phyloP scores from a whole-genome alignment of 768 basidiomycete genomes.

The Tricholoma saponaceum region DNA sequence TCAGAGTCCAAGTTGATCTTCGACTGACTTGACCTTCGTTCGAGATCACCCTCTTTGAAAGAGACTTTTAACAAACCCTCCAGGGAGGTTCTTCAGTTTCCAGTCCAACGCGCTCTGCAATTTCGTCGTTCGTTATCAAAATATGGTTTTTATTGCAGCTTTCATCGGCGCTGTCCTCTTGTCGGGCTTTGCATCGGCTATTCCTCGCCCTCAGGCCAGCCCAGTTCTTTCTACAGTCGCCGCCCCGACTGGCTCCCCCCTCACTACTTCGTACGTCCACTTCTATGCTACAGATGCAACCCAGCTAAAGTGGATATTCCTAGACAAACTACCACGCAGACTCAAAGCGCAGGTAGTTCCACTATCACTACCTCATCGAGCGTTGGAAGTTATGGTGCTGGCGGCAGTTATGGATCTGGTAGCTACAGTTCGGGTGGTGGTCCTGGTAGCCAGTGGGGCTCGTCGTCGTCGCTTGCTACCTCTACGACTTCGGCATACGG shows the following conservation, averaged over 20 bases:
- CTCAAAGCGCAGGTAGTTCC: constrained; percentile 12
- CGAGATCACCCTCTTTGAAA: constrained; percentile 73
- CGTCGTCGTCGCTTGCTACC: constrained; percentile 11
- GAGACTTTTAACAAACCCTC: constrained; percentile 55
- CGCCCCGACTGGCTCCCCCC: constrained; percentile 26
- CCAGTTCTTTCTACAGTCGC: constrained; percentile 37
- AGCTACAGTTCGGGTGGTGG: background rate
- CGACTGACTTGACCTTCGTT: constrained; percentile 55
- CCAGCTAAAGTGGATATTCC: background rate
- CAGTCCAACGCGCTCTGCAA: constrained; percentile 44
- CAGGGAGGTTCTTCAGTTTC: constrained; percentile 54
- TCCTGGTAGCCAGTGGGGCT: background rate
- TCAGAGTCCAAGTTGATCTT: constrained; percentile 62
- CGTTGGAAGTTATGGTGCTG: constrained; percentile 19
- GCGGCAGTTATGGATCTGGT: constrained; percentile 10
- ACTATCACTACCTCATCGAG: constrained; percentile 11
- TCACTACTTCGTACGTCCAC: background rate
- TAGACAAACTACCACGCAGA: constrained; percentile 12
- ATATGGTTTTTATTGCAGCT: constrained; percentile 58
- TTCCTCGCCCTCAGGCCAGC: constrained; percentile 38
- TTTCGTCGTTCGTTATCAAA: constrained; percentile 37
- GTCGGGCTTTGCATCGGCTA: constrained; percentile 46
- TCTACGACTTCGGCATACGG: constrained; percentile 22
- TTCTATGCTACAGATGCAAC: background rate
- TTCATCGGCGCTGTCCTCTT: constrained; percentile 52